phyloP scores from a whole-genome alignment of 306 rosid species.

The Prunus kanzakura region DNA sequence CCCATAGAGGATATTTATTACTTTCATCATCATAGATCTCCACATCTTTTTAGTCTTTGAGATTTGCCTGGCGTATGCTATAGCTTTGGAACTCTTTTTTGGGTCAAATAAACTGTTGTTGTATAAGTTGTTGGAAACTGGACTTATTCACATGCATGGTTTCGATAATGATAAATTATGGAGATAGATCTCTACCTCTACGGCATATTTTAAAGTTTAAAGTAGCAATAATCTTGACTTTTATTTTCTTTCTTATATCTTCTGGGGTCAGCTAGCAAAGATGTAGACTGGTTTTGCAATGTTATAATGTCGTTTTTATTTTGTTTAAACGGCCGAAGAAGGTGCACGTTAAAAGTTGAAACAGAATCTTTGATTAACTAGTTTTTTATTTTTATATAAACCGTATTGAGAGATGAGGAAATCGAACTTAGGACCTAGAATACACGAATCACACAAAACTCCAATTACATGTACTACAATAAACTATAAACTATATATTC shows the following conservation, averaged over 20 bases:
- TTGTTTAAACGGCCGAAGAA: background rate
- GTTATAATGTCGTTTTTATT: background rate
- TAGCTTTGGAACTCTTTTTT: background rate
- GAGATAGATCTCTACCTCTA: no score
- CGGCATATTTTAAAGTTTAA: background rate
- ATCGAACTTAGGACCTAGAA: rapidly evolving
- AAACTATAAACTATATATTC: background rate
- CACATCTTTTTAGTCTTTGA: background rate
- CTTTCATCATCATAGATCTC: background rate
- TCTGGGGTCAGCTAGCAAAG: background rate
- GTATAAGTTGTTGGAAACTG: no score
- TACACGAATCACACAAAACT: no score
- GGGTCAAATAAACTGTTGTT: no score
- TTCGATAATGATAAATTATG: no score
- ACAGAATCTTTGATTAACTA: no score
- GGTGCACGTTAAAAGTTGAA: background rate
- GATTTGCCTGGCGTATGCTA: background rate
- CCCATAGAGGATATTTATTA: background rate
- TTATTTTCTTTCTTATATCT: background rate
- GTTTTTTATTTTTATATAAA: no score
- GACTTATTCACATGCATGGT: no score
- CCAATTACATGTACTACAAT: no score
- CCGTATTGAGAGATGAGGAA: no score
- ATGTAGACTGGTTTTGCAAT: background rate
- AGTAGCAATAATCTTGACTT: background rate